A percentile compares a stretch with the other conserved stretches of the same genome.
Conservation (phyloP, 495 filamentous ascomycete species). For the Aspergillus mulundensis region DNA sequence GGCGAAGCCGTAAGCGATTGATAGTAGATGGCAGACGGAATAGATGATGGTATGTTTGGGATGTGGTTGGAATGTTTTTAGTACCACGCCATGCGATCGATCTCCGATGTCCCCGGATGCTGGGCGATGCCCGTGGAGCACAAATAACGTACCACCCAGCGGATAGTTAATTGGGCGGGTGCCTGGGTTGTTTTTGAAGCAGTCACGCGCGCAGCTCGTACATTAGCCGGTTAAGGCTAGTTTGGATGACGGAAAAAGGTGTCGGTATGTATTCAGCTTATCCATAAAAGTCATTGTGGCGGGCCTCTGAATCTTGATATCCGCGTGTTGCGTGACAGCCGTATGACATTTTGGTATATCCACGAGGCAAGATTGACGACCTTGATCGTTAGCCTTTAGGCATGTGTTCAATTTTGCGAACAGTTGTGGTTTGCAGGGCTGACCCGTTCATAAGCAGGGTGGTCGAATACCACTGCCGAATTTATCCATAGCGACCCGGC, state of each 20-base stretch:
- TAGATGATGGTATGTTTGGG: slow-evolving; percentile 47
- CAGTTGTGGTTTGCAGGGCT: neutral
- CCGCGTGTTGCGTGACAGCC: slow-evolving; percentile 16
- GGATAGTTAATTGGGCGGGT: slow-evolving; percentile 57
- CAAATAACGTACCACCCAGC: neutral
- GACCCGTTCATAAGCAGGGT: too few species aligned
- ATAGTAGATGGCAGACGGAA: too few species aligned
- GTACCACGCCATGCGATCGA: slow-evolving; percentile 61
- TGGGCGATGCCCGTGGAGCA: slow-evolving; percentile 49
- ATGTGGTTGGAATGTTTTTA: slow-evolving; percentile 58
- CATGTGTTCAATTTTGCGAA: slow-evolving; percentile 66
- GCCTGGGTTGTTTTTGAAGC: slow-evolving; percentile 65
- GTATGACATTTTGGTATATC: slow-evolving; percentile 67
- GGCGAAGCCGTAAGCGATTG: too few species aligned
- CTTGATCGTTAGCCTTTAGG: too few species aligned
- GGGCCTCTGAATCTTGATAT: too few species aligned
- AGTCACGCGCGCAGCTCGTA: slow-evolving; percentile 58
- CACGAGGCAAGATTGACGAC: slow-evolving; percentile 60
- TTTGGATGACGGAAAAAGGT: too few species aligned
- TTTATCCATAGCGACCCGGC: too few species aligned
- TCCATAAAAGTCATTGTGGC: too few species aligned
- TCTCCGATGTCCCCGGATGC: slow-evolving; percentile 58
- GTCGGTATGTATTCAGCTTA: too few species aligned
- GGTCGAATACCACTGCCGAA: too few species aligned
- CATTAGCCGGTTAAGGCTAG: slow-evolving; percentile 53